These are phyloP conservation scores for Cladosporium phlei DNA, from an alignment of 2,329 filamentous ascomycete genomes.

Conservation along the genomic window DNA sequence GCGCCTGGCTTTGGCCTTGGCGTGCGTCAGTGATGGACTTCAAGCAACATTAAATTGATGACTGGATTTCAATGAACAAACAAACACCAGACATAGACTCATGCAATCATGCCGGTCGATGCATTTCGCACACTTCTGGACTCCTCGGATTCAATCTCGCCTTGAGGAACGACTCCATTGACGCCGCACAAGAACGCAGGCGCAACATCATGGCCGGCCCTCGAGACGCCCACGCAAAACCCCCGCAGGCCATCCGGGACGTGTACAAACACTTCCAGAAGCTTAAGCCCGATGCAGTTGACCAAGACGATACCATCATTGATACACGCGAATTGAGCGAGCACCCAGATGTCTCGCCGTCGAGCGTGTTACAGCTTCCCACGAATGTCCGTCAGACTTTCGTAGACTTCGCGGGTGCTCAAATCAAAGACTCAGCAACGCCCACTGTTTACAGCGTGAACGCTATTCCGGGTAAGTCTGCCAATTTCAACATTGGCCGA, in stretches of 20 bases:
- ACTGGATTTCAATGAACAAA: no score
- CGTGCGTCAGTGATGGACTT: no score
- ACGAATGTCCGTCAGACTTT: conserved; percentile 17
- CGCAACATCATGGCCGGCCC: conserved; percentile 2
- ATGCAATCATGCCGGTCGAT: no score
- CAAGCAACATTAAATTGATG: no score
- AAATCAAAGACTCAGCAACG: background rate
- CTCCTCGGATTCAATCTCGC: no score
- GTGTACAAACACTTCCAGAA: conserved; percentile 73
- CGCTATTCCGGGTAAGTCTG: conserved; percentile 60
- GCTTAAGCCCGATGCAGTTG: conserved; percentile 4
- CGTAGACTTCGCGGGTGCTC: conserved; percentile 16
- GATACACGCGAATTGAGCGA: conserved; percentile 48
- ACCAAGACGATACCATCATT: conserved; percentile 28
- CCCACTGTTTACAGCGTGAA: conserved; percentile 52
- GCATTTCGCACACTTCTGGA: no score
- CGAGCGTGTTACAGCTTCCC: conserved; percentile 12
- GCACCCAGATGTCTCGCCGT: conserved; percentile 2
- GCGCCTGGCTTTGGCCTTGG: no score
- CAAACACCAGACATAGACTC: no score
- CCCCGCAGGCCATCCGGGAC: conserved; percentile 63
- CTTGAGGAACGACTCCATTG: no score
- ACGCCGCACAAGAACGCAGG: no score
- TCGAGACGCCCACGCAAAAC: conserved; percentile 72
- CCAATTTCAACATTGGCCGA: conserved; percentile 11